These are phyloP conservation scores for Fusarium sp. DNA, from an alignment of 2,329 filamentous ascomycete genomes.

Conservation along the genomic window DNA sequence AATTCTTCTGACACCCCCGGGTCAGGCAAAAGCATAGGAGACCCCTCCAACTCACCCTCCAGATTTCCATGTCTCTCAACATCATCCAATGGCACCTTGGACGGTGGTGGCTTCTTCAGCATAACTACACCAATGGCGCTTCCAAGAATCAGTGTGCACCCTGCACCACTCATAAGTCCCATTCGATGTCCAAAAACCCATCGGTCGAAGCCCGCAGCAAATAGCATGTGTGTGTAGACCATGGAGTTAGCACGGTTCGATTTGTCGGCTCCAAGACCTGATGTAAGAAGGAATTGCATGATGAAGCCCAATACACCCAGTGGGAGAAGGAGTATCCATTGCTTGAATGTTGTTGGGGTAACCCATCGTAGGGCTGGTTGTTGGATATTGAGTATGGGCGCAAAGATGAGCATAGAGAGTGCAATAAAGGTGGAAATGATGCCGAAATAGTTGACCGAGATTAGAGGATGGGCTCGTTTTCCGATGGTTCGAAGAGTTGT, in stretches of 20 bases:
- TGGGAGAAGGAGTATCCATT: conserved; percentile 77
- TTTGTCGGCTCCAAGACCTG: conserved; percentile 79
- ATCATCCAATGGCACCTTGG: conserved; percentile 48
- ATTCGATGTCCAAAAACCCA: conserved; percentile 67
- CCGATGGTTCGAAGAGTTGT: conserved; percentile 85
- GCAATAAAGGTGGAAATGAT: conserved; percentile 78
- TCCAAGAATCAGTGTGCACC: conserved; percentile 66
- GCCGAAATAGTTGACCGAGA: conserved; percentile 88
- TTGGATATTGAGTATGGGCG: conserved; percentile 59
- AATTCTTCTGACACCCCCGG: conserved; percentile 46
- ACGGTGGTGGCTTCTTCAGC: conserved; percentile 55
- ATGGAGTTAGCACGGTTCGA: conserved; percentile 69
- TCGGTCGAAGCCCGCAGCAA: conserved; percentile 65
- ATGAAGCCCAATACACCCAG: conserved; percentile 82
- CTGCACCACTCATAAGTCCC: conserved; percentile 62
- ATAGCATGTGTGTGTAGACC: conserved; percentile 71
- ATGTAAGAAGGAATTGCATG: conserved; percentile 88
- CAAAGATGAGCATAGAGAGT: conserved; percentile 68
- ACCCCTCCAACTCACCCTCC: conserved; percentile 53
- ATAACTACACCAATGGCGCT: conserved; percentile 66
- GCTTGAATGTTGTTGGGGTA: conserved; percentile 56
- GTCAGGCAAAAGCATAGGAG: conserved; percentile 57
- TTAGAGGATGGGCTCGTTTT: conserved; percentile 81
- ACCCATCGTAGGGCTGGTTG: conserved; percentile 62
- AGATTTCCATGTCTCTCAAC: conserved; percentile 53